Conservation (phyloP, 352 stramenopile species). For the Globisporangium polare region DNA sequence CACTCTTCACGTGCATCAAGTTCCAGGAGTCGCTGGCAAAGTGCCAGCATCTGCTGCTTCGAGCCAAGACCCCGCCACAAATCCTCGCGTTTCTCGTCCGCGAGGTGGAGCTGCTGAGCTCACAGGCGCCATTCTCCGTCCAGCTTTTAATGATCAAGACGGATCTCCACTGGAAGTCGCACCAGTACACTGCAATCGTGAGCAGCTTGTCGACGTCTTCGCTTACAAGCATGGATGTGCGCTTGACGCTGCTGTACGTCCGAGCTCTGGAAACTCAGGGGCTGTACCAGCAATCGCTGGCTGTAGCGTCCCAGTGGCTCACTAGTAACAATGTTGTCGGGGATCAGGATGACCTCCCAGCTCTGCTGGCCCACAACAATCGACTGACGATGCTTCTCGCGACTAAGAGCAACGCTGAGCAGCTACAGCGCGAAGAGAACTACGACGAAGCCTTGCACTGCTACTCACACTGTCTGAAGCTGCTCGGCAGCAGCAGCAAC, state of each 20-base stretch:
- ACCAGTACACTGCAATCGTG: conserved; percentile 16
- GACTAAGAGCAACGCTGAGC: conserved; percentile 20
- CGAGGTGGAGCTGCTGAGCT: conserved; percentile 19
- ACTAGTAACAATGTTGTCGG: not conserved
- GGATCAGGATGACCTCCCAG: not conserved
- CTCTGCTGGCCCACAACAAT: conserved; percentile 12
- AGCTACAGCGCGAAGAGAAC: conserved; percentile 11
- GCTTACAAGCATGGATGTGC: conserved; percentile 11
- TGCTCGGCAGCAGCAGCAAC: conserved; percentile 12
- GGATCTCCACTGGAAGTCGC: conserved; percentile 18
- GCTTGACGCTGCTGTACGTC: conserved; percentile 24
- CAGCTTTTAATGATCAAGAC: conserved; percentile 16
- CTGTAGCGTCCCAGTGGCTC: not conserved
- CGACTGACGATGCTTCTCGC: conserved; percentile 15
- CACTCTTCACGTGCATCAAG: conserved; percentile 22
- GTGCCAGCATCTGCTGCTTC: conserved; percentile 15
- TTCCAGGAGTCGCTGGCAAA: conserved; percentile 19
- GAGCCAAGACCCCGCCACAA: conserved; percentile 18
- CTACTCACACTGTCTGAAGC: conserved; percentile 22
- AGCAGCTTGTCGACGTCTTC: conserved; percentile 17
- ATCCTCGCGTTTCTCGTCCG: conserved; percentile 19
- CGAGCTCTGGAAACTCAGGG: conserved; percentile 19
- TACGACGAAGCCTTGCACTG: conserved; percentile 14
- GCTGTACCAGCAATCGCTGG: conserved; percentile 22
- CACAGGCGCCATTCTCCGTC: conserved; percentile 21